These are phyloP conservation scores for Verticillium nubilum DNA, from an alignment of 2,329 filamentous ascomycete genomes.

Conservation along the genomic window DNA sequence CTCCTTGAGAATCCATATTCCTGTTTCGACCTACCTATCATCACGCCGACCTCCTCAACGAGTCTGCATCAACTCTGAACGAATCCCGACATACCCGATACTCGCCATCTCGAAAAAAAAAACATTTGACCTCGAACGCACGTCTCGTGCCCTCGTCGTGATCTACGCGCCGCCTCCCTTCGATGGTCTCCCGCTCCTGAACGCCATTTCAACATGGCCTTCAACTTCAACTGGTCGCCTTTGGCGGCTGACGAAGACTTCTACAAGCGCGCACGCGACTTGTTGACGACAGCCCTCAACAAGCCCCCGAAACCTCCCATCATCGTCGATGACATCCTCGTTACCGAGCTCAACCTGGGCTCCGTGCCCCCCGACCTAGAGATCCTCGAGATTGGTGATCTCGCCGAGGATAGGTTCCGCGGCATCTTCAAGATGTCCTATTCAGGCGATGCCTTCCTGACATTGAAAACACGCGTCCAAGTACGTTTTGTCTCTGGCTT, in stretches of 20 bases:
- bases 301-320: slow-evolving; percentile 97
- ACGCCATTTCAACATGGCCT: slow-evolving; percentile 73
- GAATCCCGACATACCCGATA: background rate
- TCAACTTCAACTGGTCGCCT: slow-evolving; percentile 99
- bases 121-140: background rate
- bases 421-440: slow-evolving; percentile 99
- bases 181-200: slow-evolving; percentile 18
- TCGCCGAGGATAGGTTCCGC: slow-evolving; percentile 93
- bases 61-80: slow-evolving; percentile 3
- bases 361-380: slow-evolving; percentile 92
- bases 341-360: slow-evolving; percentile 95
- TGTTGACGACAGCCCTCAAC: slow-evolving; percentile 91
- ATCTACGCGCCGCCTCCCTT: slow-evolving; percentile 3
- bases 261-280: slow-evolving; percentile 84
- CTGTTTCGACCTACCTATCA: slow-evolving; percentile 5
- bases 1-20: slow-evolving; percentile 1
- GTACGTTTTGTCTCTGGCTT: slow-evolving; percentile 40
- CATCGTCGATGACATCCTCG: slow-evolving; percentile 98
- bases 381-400: slow-evolving; percentile 94
- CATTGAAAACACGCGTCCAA: slow-evolving; percentile 92
- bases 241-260: slow-evolving; percentile 91
- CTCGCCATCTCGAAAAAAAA: background rate
- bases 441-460: slow-evolving; percentile 89
- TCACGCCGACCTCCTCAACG: slow-evolving; percentile 5
- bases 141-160: background rate